Percentiles rank a stretch among this genome's conserved stretches.
Conservation (phyloP, 2,329 filamentous ascomycete genomes). For the Aureobasidium subglaciale region DNA sequence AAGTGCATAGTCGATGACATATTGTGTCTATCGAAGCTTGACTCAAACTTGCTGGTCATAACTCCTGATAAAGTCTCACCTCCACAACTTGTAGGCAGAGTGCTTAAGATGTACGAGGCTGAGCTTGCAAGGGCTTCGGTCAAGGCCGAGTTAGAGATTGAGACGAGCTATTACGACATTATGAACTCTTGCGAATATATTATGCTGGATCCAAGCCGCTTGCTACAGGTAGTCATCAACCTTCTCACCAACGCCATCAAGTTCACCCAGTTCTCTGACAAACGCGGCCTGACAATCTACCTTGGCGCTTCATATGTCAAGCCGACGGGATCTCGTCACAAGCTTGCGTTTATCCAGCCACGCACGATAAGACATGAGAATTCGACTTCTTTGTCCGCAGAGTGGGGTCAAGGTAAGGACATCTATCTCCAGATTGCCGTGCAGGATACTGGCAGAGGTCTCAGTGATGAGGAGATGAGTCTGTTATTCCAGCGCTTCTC, state of each 20-base stretch:
- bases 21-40: conserved; percentile 36
- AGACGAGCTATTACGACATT: conserved; percentile 31
- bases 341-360: conserved; percentile 28
- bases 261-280: conserved; percentile 34
- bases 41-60: conserved; percentile 30
- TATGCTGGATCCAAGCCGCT: conserved; percentile 35
- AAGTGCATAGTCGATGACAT: conserved; percentile 42
- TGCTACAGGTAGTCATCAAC: conserved; percentile 38
- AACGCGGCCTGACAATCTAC: conserved; percentile 32
- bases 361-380: conserved; percentile 16
- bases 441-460: conserved; percentile 31
- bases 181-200: conserved; percentile 30
- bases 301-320: conserved; percentile 30
- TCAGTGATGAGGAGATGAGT: conserved; percentile 28
- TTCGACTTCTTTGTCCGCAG: conserved; percentile 20
- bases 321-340: conserved; percentile 28
- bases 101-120: conserved; percentile 33
- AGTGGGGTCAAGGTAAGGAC: conserved; percentile 32
- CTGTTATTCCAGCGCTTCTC: conserved; percentile 61
- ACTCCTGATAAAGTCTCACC: conserved; percentile 35
- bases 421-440: conserved; percentile 32
- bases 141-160: conserved; percentile 26
- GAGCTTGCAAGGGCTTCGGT: conserved; percentile 32
- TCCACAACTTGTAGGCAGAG: conserved; percentile 29
- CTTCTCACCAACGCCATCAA: conserved; percentile 43